Percentiles rank a stretch among this genome's conserved stretches.
phyloP scores from a whole-genome alignment of 2,329 filamentous ascomycete genomes.

The Aspergillus tubingensis region DNA sequence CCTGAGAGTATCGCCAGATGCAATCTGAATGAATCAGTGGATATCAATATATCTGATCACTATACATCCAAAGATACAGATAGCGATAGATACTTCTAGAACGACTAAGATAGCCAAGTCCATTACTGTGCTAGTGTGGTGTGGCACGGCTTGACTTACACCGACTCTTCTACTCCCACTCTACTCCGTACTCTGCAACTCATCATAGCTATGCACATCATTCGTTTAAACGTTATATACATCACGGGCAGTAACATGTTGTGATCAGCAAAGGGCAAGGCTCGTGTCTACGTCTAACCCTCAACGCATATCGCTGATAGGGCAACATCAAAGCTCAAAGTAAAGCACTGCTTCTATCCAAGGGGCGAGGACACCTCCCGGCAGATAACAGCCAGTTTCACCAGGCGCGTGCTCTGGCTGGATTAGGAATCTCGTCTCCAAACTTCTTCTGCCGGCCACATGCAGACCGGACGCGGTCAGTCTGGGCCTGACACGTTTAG shows the following conservation, averaged over 20 bases:
- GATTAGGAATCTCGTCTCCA: neutral
- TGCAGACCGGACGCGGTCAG: neutral
- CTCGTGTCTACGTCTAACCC: neutral
- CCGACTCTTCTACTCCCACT: neutral
- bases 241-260: neutral
- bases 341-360: constrained; percentile 1
- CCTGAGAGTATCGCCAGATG: neutral
- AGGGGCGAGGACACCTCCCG: neutral
- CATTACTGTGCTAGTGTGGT: neutral
- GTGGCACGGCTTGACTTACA: neutral
- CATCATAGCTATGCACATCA: neutral
- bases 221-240: constrained; percentile 5
- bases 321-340: neutral
- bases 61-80: too few relatives aligned
- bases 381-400: neutral
- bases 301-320: neutral
- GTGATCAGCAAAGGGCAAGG: neutral
- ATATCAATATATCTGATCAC: too few relatives aligned
- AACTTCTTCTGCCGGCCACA: neutral
- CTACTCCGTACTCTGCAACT: too few relatives aligned
- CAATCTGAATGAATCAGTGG: too few relatives aligned
- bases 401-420: neutral
- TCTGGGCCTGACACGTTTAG: neutral
- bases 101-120: neutral
- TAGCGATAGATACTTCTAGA: neutral